These are phyloP conservation scores for Earliella scabrosa DNA, from an alignment of 1,284 basidiomycete genomes.

Conservation along the genomic window DNA sequence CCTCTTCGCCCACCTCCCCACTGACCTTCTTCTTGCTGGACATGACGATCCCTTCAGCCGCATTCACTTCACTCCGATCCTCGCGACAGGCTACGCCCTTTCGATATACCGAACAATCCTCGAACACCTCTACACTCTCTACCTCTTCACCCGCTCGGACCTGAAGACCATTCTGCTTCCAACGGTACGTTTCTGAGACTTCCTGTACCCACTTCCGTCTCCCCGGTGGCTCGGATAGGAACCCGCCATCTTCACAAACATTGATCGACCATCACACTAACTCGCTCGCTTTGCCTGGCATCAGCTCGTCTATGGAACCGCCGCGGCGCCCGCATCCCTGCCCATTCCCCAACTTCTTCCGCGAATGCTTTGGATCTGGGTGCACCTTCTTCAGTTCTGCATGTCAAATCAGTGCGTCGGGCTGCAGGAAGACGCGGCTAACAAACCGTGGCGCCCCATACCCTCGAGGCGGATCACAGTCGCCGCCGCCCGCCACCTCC, in stretches of 20 bases:
- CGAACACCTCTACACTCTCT: constrained; percentile 15
- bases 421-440: constrained; percentile 45
- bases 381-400: constrained; percentile 46
- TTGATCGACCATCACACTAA: not conserved
- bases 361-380: constrained; percentile 45
- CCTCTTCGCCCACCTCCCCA: not conserved
- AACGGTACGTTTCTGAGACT: constrained; percentile 29
- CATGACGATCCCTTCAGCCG: not conserved
- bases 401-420: constrained; percentile 48
- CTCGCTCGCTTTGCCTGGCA: not conserved
- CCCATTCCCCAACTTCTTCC: constrained; percentile 31
- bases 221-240: not conserved
- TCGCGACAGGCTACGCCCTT: not conserved
- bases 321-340: constrained; percentile 1
- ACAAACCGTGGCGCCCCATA: constrained; percentile 50
- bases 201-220: not conserved
- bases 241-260: not conserved
- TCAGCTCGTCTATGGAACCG: constrained; percentile 7
- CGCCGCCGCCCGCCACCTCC: constrained; percentile 35
- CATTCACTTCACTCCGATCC: not conserved
- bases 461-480: constrained; percentile 47
- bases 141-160: constrained; percentile 44
- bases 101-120: not conserved
- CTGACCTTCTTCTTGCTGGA: not conserved
- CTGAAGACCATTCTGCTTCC: constrained; percentile 43